phyloP scores from a whole-genome alignment of 2,329 filamentous ascomycete genomes.

The Diaporthe eres region DNA sequence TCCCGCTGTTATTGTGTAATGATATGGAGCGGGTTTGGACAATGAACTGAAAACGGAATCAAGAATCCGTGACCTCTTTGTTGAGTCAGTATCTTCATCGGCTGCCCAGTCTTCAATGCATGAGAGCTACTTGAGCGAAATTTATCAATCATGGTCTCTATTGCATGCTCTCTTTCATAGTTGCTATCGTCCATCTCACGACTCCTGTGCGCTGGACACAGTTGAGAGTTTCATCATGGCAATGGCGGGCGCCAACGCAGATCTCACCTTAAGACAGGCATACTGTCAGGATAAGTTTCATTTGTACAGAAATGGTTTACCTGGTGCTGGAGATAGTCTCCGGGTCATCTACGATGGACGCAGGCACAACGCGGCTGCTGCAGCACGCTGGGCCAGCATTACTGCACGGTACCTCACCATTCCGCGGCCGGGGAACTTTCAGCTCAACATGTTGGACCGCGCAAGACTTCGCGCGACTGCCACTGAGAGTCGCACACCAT shows the following conservation, averaged over 20 bases:
- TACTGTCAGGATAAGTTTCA: neutral
- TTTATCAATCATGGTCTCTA: too few relatives aligned
- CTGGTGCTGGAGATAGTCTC: fast-evolving
- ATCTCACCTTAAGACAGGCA: neutral
- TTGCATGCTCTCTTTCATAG: fast-evolving
- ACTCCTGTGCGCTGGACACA: too few relatives aligned
- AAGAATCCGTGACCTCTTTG: neutral
- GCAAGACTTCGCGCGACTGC: neutral
- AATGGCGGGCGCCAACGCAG: fast-evolving
- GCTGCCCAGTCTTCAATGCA: too few relatives aligned
- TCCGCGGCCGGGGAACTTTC: neutral
- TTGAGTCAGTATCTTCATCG: neutral
- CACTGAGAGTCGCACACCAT: neutral
- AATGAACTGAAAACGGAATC: neutral
- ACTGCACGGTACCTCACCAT: neutral
- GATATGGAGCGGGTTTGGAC: neutral
- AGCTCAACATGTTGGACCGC: neutral
- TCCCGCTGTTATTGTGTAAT: neutral
- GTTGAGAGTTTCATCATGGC: neutral
- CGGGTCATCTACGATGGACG: neutral
- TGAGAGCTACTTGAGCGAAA: too few relatives aligned
- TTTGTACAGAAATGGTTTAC: neutral
- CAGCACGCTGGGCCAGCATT: neutral
- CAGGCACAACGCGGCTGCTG: neutral
- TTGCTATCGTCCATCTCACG: neutral